Conservation (phyloP, 352 stramenopile species). For the Phytophthora niederhauseri region DNA sequence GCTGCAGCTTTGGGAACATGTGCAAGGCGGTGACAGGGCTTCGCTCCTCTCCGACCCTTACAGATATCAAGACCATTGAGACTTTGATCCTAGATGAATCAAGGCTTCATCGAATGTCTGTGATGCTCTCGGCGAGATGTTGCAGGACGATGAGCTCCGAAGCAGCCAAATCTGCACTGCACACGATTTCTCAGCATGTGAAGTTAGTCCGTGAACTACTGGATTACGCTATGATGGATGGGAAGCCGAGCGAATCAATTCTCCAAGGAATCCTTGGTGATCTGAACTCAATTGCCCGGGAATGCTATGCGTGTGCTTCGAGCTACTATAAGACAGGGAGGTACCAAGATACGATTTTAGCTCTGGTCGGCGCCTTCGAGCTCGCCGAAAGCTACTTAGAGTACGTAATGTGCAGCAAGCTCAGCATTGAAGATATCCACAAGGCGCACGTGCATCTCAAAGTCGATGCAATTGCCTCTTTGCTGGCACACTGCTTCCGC, state of each 20-base stretch:
- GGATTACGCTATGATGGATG: conserved; percentile 43
- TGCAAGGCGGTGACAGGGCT: conserved; percentile 31
- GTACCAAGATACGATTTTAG: conserved; percentile 44
- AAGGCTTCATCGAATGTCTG: conserved; percentile 49
- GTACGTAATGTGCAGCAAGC: conserved; percentile 61
- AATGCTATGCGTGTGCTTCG: conserved; percentile 63
- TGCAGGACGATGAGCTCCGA: conserved; percentile 4
- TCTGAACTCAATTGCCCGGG: conserved; percentile 63
- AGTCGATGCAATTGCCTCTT: conserved; percentile 58
- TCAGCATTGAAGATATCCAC: conserved; percentile 36
- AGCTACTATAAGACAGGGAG: conserved; percentile 57
- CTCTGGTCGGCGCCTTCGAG: conserved; percentile 53
- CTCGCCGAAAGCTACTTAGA: conserved; percentile 64
- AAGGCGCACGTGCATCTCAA: conserved; percentile 58
- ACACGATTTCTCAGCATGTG: conserved; percentile 35
- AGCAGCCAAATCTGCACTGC: conserved; percentile 8
- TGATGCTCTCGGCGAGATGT: conserved; percentile 35
- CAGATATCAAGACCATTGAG: conserved; percentile 32
- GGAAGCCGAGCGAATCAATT: conserved; percentile 30
- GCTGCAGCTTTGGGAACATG: conserved; percentile 39
- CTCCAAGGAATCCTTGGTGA: conserved; percentile 52
- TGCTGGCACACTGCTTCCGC: conserved; percentile 63
- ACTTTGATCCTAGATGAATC: conserved; percentile 47
- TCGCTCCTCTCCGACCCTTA: conserved; percentile 9
- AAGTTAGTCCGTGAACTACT: conserved; percentile 40